Conservation (phyloP, 331 rosid species). For the Rosa hybrid region DNA sequence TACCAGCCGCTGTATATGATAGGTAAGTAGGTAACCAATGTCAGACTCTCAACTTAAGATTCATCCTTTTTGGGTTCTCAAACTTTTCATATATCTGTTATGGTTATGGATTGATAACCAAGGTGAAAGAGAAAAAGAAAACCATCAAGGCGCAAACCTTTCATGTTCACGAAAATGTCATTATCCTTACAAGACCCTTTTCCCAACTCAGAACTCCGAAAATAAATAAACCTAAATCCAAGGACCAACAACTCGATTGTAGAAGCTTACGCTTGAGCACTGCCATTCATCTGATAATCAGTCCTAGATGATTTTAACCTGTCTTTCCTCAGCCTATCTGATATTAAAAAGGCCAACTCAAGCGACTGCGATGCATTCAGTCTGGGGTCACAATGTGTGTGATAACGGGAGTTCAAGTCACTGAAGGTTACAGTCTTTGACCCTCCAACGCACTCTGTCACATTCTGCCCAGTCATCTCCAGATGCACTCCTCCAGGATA, state of each 20-base stretch:
- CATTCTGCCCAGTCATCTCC: conserved; percentile 54
- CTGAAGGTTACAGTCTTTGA: conserved; percentile 35
- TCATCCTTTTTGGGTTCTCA: background rate
- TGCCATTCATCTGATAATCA: background rate
- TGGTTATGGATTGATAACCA: background rate
- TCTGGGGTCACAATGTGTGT: conserved; percentile 46
- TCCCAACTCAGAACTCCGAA: background rate
- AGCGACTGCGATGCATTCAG: conserved; percentile 50
- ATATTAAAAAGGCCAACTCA: conserved; percentile 42
- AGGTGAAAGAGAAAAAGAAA: too few relatives aligned
- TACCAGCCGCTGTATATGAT: too few relatives aligned
- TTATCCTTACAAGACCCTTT: background rate
- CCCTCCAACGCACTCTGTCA: conserved; percentile 47
- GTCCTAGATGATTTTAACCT: conserved; percentile 28
- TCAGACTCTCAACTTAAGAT: too few relatives aligned
- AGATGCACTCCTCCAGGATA: conserved; percentile 48
- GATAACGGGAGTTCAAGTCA: conserved; percentile 46
- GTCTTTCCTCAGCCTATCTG: conserved; percentile 40
- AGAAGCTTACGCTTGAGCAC: background rate
- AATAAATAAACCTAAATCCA: background rate
- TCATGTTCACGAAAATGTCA: background rate
- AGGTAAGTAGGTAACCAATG: too few relatives aligned
- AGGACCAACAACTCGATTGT: background rate
- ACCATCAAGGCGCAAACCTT: background rate
- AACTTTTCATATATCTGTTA: background rate